These are phyloP conservation scores for Chaetomium sp. DNA, from an alignment of 2,329 filamentous ascomycete genomes.

Conservation along the genomic window DNA sequence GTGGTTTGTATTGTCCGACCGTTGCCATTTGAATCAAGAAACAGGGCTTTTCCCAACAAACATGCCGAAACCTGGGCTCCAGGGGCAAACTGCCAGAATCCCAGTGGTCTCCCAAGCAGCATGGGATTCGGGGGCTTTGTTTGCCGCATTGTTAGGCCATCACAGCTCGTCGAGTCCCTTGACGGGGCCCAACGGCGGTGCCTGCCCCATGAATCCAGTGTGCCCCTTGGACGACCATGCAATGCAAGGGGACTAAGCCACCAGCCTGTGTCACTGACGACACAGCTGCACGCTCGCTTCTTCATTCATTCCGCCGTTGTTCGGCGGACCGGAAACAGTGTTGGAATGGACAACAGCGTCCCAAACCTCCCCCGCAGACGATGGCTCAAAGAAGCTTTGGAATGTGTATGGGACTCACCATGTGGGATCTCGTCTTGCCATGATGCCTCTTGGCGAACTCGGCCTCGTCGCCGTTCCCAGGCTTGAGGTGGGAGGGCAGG, in stretches of 20 bases:
- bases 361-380: not conserved
- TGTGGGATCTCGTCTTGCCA: constrained; percentile 83
- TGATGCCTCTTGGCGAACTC: constrained; percentile 69
- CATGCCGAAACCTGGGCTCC: not conserved
- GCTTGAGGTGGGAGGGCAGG: constrained; percentile 82
- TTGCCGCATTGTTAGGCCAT: constrained; percentile 1
- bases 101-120: not conserved
- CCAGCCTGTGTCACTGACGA: constrained; percentile 3
- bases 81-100: not conserved
- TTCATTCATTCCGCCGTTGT: constrained; percentile 6
- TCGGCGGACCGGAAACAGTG: not conserved
- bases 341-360: not conserved
- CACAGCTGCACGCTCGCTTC: not conserved
- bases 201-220: no score
- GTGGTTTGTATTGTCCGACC: not conserved
- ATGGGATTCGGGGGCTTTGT: not conserved
- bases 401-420: constrained; percentile 61
- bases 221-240: constrained; percentile 15
- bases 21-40: not conserved
- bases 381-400: not conserved
- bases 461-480: constrained; percentile 49
- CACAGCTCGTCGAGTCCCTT: not conserved
- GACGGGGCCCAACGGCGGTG: not conserved
- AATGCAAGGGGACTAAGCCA: constrained; percentile 22
- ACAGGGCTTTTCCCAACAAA: not conserved